A percentile compares a stretch with the other conserved stretches of the same genome.
Conservation (phyloP, 352 stramenopile genomes). For the Globisporangium okanoganense region DNA sequence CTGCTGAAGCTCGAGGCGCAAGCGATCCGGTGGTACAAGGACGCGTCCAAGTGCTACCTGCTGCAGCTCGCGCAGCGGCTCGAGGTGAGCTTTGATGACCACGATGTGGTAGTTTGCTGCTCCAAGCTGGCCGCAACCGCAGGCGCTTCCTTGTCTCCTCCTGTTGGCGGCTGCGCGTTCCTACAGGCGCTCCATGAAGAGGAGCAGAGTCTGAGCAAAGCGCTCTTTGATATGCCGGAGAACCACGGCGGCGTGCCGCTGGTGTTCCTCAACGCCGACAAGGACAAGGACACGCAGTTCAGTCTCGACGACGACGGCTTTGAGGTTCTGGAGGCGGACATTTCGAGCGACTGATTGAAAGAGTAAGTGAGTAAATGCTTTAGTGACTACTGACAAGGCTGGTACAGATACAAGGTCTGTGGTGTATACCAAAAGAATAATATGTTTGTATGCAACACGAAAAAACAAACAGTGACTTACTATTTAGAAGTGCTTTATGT, state of each 20-base stretch:
- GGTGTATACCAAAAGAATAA: background rate
- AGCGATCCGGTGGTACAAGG: constrained; percentile 70
- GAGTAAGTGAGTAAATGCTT: background rate
- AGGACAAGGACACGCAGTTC: constrained; percentile 71
- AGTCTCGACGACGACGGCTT: constrained; percentile 80
- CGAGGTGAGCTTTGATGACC: constrained; percentile 31
- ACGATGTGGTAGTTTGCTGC: constrained; percentile 52
- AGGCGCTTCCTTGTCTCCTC: constrained; percentile 3
- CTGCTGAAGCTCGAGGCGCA: constrained; percentile 66
- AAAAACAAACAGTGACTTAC: background rate
- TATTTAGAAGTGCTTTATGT: constrained; percentile 7
- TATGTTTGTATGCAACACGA: background rate
- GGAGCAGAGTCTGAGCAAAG: constrained; percentile 37
- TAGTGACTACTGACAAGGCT: background rate
- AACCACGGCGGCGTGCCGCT: constrained; percentile 73
- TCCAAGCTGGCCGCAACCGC: constrained; percentile 14
- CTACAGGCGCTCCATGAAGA: constrained; percentile 47
- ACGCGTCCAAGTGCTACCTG: constrained; percentile 63
- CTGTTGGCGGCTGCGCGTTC: constrained; percentile 32
- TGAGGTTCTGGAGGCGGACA: constrained; percentile 51
- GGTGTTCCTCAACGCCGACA: constrained; percentile 65
- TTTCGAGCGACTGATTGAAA: background rate
- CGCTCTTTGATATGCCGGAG: constrained; percentile 64
- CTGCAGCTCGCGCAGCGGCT: constrained; percentile 54
- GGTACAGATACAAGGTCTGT: background rate